Percentiles rank a stretch among this genome's conserved stretches.
Evolutionary conservation across 805 yeast species (phyloP).

Genomic region (Yarrowia keelungensis): DNA sequence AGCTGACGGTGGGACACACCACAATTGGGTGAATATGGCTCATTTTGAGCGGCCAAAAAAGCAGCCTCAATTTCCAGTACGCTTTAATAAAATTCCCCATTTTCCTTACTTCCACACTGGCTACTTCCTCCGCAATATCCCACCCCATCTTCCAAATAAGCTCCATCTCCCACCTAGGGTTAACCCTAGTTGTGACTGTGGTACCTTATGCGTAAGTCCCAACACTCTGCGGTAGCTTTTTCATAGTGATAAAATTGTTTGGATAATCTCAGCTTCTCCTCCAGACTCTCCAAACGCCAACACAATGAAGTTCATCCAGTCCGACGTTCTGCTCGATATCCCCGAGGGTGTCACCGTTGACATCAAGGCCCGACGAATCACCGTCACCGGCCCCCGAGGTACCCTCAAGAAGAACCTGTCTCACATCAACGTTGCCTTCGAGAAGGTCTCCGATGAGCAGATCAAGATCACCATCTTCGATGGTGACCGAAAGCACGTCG

Average conservation of each 20-base stretch:
- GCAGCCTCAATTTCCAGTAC: too few species aligned
- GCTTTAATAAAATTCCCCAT: too few species aligned
- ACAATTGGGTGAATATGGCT: too few species aligned
- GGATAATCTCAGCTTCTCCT: constrained; percentile 25
- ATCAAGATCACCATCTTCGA: constrained; percentile 93
- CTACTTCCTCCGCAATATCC: too few species aligned
- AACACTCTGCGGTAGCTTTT: constrained; percentile 19
- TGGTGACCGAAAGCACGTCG: constrained; percentile 99
- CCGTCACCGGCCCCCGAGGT: constrained; percentile 99
- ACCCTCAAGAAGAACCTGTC: constrained; percentile 84
- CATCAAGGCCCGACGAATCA: constrained; percentile 89
- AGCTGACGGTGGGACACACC: too few species aligned
- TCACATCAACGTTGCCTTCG: constrained; percentile 94
- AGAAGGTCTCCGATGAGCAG: constrained; percentile 70
- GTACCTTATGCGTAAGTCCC: background rate
- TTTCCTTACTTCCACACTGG: too few species aligned
- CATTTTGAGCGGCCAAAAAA: too few species aligned
- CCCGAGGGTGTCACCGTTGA: constrained; percentile 93
- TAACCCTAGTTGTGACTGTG: constrained; percentile 36
- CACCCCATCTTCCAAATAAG: background rate
- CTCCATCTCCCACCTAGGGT: background rate
- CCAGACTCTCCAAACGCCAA: constrained; percentile 22
- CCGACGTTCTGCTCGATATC: constrained; percentile 80
- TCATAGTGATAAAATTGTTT: constrained; percentile 12
- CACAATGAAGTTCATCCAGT: constrained; percentile 81